Base-by-base conservation (phyloP, 2,329 filamentous ascomycete genomes). In the Penicillium sp. region DNA sequence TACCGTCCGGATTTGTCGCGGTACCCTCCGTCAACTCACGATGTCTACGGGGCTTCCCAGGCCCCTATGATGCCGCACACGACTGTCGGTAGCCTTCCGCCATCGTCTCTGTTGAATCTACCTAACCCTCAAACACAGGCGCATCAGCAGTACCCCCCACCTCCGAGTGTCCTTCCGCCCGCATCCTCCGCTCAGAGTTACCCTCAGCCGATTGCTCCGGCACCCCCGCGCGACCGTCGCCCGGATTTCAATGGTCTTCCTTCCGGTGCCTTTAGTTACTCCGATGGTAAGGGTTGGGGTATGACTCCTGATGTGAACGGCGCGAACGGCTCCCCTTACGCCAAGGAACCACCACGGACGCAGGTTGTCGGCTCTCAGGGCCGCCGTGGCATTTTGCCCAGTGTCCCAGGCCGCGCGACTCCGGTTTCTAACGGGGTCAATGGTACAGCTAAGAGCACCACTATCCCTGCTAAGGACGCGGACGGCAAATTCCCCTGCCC, bases 401-500 rank as follows among this genome's bases (percentile, higher is more conserved):
- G 89, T 61, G 89, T 90, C 54, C 88, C 89, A 28, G 90, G 90
- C 38, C 79, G 89, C 52, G 87, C 89, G 49, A 82, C 87, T 47
- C 87, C 88, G 24, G 82, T 87, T 29, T 75, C 84, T 40, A 71
- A 75, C 55, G 70, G 70, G 29, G 64, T 87, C 38, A 83, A 81
- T 57, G 78, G 80, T 38, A 76, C 80, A 28, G 77, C 80, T 9
- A 94, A 95, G 77, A 87, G 79, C 63, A 84, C 87, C 53, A 82
- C 87, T 55, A 93, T 95, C 56, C 89, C 90, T 15, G 85, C 88
- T 61, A 96, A 97, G 76, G 91, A 97, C 70, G 88, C 89, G 8
- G 91, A 97, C 68, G 93, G 93, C 66, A 97, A 97, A 75, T 98
- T 94, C 67, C 91, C 93, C 53, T 98, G 93, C 73, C 89, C 89